Evolutionary conservation across 2,329 filamentous ascomycete genomes (phyloP), one percentile per base, ranked within the genome.

Genomic region (Scedosporium boydii): DNA sequence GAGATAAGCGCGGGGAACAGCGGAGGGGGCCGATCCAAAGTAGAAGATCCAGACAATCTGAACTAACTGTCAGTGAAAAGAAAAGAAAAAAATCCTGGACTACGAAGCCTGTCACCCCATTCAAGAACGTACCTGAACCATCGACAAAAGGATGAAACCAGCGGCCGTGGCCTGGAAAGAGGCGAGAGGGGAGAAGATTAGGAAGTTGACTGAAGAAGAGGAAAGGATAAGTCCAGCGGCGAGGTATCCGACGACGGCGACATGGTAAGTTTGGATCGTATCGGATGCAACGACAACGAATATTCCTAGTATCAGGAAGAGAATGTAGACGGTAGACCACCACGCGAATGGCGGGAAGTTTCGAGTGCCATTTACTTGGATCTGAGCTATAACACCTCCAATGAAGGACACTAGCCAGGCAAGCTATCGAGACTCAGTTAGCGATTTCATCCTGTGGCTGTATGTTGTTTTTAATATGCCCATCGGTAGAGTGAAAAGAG

Each of bases 1-100:
- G 69, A 98, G 89, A 73, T 96, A 96, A 63, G 91, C 88, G 69
- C 93, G 90, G 66, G 93, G 90, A 62, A 88, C 85, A 16, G 93
- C 90, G 51, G 91, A 90, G 1, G 93, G 92, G 18, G 92, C 89
- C 2, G 93, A 96, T 70, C 95, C 95, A 71, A 97, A 99, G 80
- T 98, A 98, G 77, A 98, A 96, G 68, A 97, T 96, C 95, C 95
- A 99, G 64, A 98, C 85, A 69, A 96, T 90, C 93, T 97, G 69
- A 57, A 56, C 16, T 23, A 62, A 14, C 46, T 29, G 38, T 60
- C 46, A 61, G 59, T 14, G 21, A 26, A 38, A 56, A 7, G 12
- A 34, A 9, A 23, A 26, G 34, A 56, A 7, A 21, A 34, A 9
- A 23, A 16, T 2, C 18, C 51, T 14, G 3, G 12, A 29, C 23